These are phyloP conservation scores for Chlamydomonas asymmetrica DNA, from an alignment of 139 green algal species.

Conservation along the genomic window DNA sequence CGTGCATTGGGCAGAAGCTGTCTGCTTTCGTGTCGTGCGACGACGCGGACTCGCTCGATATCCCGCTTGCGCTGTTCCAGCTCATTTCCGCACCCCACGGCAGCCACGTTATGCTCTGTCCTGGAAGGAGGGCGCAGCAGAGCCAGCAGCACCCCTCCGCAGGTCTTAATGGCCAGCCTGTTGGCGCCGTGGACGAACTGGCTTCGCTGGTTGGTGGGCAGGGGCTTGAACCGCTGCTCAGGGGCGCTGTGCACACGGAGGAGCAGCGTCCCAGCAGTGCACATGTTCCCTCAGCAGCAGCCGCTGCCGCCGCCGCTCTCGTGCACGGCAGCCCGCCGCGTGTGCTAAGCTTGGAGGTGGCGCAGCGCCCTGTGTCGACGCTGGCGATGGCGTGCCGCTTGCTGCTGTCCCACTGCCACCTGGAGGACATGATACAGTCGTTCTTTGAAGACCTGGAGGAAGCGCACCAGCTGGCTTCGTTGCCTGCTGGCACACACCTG, in stretches of 20 bases:
- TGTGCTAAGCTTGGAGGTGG: neutral
- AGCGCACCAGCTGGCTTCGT: too few relatives aligned
- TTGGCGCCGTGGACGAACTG: neutral
- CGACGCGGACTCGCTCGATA: slow-evolving; percentile 5
- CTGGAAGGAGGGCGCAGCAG: slow-evolving; percentile 3
- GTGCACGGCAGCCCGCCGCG: too few relatives aligned
- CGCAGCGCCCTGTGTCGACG: slow-evolving; percentile 10
- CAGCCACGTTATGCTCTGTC: slow-evolving; percentile 10
- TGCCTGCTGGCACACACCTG: too few relatives aligned
- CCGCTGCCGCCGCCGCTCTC: neutral
- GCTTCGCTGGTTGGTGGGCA: neutral
- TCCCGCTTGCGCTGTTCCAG: slow-evolving; percentile 20
- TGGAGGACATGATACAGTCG: neutral
- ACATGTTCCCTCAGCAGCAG: neutral
- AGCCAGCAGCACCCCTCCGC: neutral
- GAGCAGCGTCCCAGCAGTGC: neutral
- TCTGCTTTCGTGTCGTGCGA: too few relatives aligned
- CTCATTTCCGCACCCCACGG: slow-evolving; percentile 11
- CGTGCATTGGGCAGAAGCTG: too few relatives aligned
- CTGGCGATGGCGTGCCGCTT: slow-evolving; percentile 20
- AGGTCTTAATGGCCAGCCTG: neutral
- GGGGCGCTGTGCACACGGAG: too few relatives aligned
- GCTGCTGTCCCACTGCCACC: slow-evolving; percentile 10
- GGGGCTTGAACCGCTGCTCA: neutral
- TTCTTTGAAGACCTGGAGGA: slow-evolving; percentile 18